Percentiles rank a stretch among this genome's conserved stretches.
phyloP scores from a whole-genome alignment of 116 monocot species.

The Posidonia oceanica region DNA sequence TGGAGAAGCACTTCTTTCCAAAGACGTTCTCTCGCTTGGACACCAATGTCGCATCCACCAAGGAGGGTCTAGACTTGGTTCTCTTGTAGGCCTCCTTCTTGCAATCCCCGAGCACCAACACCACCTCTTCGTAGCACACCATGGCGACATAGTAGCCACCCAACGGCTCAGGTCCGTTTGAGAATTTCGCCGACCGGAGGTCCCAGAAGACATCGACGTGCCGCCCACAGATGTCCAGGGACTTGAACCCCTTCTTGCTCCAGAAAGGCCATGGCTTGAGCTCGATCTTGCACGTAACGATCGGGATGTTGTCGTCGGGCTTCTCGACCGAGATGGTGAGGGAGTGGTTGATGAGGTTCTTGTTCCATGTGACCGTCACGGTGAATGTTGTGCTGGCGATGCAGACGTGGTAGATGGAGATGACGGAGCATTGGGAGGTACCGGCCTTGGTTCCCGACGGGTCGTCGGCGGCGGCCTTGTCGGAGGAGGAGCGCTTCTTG shows the following conservation, averaged over 20 bases:
- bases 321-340: slow-evolving; percentile 46
- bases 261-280: slow-evolving; percentile 95
- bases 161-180: slow-evolving; percentile 48
- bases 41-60: slow-evolving; percentile 45
- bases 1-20: slow-evolving; percentile 48
- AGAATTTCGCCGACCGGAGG: slow-evolving; percentile 66
- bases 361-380: slow-evolving; percentile 58
- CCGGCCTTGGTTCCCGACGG: slow-evolving; percentile 5
- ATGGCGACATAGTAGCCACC: slow-evolving; percentile 71
- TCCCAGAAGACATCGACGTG: slow-evolving; percentile 78
- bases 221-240: slow-evolving; percentile 30
- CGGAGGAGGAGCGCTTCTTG: slow-evolving; percentile 1
- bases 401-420: slow-evolving; percentile 38
- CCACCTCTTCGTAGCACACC: slow-evolving; percentile 66
- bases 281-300: slow-evolving; percentile 51
- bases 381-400: slow-evolving; percentile 18
- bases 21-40: slow-evolving; percentile 57
- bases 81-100: slow-evolving; percentile 83
- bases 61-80: slow-evolving; percentile 56
- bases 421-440: slow-evolving; percentile 39
- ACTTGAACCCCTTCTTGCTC: slow-evolving; percentile 73
- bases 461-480: neutral
- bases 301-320: neutral
- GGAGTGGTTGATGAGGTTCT: slow-evolving; percentile 64
- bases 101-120: slow-evolving; percentile 56